Conservation (phyloP, 345 rosid species). For the Eucalyptus pauciflora region DNA sequence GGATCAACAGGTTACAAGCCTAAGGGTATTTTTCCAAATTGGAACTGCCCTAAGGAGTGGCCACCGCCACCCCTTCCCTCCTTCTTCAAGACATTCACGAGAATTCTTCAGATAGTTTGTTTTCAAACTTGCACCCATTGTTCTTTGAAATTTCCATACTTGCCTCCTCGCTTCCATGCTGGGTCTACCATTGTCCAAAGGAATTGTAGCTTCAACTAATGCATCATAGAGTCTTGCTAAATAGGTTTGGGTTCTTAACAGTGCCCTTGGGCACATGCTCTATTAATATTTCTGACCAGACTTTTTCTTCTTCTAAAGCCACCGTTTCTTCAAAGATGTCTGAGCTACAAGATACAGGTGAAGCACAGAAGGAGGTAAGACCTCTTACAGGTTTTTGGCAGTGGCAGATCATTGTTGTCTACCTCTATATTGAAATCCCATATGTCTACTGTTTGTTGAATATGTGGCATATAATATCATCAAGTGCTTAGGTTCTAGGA, state of each 20-base stretch:
- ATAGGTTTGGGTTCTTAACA: neutral
- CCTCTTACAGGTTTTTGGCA: neutral
- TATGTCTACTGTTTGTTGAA: neutral
- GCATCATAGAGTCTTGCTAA: neutral
- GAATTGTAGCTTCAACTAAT: neutral
- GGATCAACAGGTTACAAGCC: neutral
- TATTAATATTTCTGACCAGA: neutral
- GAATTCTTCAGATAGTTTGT: neutral
- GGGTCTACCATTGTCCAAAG: neutral
- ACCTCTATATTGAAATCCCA: neutral
- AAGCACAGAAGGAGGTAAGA: conserved; percentile 68
- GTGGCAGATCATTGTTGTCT: neutral
- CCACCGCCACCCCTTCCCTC: neutral
- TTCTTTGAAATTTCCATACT: neutral
- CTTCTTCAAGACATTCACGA: neutral
- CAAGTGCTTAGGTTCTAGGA: neutral
- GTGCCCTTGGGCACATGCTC: neutral
- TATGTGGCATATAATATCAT: neutral
- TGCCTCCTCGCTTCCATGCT: neutral
- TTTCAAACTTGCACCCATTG: neutral
- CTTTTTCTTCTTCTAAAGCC: conserved; percentile 39
- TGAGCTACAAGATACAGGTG: conserved; percentile 79
- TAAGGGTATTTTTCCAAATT: neutral
- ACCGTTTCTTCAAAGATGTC: conserved; percentile 73
- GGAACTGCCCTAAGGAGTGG: neutral